These are phyloP conservation scores for Backusella tuberculispora DNA, from an alignment of 192 early-diverging fungal species.

Conservation along the genomic window DNA sequence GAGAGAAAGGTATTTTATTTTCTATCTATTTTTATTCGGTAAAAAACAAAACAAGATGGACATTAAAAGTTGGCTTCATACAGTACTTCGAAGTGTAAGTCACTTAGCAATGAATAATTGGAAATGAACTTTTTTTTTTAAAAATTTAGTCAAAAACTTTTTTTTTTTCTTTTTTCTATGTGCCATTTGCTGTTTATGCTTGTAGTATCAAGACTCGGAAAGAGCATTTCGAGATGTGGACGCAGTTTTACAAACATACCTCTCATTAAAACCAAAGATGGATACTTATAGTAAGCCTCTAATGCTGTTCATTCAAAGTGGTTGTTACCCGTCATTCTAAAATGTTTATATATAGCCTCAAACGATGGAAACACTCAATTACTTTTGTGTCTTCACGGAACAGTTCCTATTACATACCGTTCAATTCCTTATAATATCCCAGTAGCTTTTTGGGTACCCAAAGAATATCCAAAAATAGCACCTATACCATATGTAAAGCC, in stretches of 20 bases:
- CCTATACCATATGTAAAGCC: constrained; percentile 89
- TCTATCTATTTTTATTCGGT: background rate
- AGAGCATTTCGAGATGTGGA: constrained; percentile 70
- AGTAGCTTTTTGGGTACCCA: constrained; percentile 86
- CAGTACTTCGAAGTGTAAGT: constrained; percentile 31
- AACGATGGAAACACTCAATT: constrained; percentile 63
- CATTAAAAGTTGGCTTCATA: constrained; percentile 34
- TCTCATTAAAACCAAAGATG: constrained; percentile 64
- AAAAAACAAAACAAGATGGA: constrained; percentile 16
- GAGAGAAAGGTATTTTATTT: background rate
- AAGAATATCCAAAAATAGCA: constrained; percentile 75
- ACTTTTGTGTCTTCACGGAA: constrained; percentile 85
- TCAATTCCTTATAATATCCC: constrained; percentile 90
- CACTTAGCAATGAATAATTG: background rate
- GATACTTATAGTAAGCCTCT: constrained; percentile 68
- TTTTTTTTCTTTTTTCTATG: background rate
- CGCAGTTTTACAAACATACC: constrained; percentile 57
- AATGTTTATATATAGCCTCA: constrained; percentile 44
- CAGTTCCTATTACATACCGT: constrained; percentile 84
- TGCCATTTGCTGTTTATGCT: background rate
- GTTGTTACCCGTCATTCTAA: background rate
- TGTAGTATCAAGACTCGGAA: constrained; percentile 65
- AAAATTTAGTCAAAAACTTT: too few species aligned
- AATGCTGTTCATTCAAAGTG: too few species aligned
- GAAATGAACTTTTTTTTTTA: too few species aligned